Evolutionary conservation across 2,329 filamentous ascomycete species (phyloP).

Genomic region (Lachnellula hyalina): DNA sequence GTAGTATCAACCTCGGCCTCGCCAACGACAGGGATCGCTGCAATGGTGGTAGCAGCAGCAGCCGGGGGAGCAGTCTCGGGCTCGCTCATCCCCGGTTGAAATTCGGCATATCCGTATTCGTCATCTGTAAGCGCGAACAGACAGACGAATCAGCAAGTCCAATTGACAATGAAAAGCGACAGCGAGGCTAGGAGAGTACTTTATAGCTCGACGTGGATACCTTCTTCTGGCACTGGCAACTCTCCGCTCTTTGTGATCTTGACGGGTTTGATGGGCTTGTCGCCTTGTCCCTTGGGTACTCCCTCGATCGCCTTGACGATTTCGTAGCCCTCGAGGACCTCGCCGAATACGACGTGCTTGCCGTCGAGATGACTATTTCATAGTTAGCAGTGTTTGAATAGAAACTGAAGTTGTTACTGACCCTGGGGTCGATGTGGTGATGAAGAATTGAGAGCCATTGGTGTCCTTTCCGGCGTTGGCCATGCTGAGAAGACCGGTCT

Average conservation of each 20-base stretch:
- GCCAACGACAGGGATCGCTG: constrained; percentile 17
- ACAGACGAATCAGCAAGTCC: constrained; percentile 30
- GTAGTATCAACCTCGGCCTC: constrained; percentile 19
- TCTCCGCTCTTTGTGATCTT: constrained; percentile 82
- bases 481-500: constrained; percentile 79
- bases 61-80: constrained; percentile 9
- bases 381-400: constrained; percentile 13
- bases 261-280: constrained; percentile 64
- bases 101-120: constrained; percentile 30
- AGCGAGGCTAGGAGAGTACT: constrained; percentile 29
- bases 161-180: constrained; percentile 10
- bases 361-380: constrained; percentile 69
- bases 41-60: constrained; percentile 11
- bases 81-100: constrained; percentile 27
- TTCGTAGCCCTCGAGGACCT: constrained; percentile 82
- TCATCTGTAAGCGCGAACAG: constrained; percentile 20
- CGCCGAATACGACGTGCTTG: constrained; percentile 81
- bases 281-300: constrained; percentile 56
- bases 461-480: constrained; percentile 81
- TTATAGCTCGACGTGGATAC: constrained; percentile 89
- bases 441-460: constrained; percentile 88
- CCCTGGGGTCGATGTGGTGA: constrained; percentile 76
- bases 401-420: constrained; percentile 36
- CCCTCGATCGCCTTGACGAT: constrained; percentile 75
- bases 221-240: constrained; percentile 78